phyloP scores from a whole-genome alignment of 2,329 filamentous ascomycete genomes.

The Nothomitra cinnamomea region DNA sequence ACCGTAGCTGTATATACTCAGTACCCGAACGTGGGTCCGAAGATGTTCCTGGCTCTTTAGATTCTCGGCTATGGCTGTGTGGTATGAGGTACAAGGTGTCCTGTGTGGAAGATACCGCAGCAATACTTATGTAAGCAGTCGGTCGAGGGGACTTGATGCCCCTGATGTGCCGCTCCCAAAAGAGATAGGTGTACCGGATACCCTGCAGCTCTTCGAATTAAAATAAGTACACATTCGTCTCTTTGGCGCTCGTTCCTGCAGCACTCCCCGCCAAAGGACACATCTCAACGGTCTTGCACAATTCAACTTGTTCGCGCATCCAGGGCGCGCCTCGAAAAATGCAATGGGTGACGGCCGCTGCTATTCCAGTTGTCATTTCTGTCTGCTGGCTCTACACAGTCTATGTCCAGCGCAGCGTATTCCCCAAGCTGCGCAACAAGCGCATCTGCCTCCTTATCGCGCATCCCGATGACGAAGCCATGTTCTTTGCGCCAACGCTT shows the following conservation, averaged over 20 bases:
- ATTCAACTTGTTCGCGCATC: neutral
- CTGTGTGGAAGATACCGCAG: too few species aligned
- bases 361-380: conserved; percentile 15
- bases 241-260: neutral
- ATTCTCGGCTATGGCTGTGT: neutral
- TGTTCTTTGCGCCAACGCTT: conserved; percentile 93
- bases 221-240: neutral
- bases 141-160: too few species aligned
- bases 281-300: neutral
- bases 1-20: too few species aligned
- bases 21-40: too few species aligned
- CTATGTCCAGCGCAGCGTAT: conserved; percentile 28
- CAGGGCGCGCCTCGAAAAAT: conserved; percentile 1
- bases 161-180: too few species aligned
- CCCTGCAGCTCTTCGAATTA: neutral
- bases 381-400: conserved; percentile 36
- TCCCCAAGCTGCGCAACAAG: conserved; percentile 61
- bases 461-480: conserved; percentile 95
- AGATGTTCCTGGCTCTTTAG: too few species aligned
- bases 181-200: too few species aligned
- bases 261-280: neutral
- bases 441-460: conserved; percentile 85
- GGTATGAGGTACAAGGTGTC: too few species aligned
- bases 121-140: too few species aligned
- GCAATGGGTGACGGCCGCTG: conserved; percentile 2